Evolutionary conservation across 225 moss, liverwort and hornwort genomes (phyloP), one percentile per base, ranked within the genome.

Genomic region (Pleurozium schreberi): DNA sequence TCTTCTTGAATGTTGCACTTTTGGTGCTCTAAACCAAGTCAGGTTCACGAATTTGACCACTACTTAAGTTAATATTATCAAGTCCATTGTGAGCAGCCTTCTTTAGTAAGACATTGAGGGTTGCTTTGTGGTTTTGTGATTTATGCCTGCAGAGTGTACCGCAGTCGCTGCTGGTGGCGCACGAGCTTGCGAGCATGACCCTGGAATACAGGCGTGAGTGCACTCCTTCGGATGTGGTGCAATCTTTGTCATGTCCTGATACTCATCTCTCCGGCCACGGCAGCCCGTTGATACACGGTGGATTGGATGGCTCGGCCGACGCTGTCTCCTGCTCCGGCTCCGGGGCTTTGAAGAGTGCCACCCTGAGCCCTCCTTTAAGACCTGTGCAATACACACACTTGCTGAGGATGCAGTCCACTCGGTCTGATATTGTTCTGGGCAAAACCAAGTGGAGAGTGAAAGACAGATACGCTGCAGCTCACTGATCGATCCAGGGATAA

Each of bases 131-230:
- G 27, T 68, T 50, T 71, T 26, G 31, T 64, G 65, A 65, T 47
- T 34, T 38, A 27, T 59, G 22, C 49, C 16, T 61, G 89, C 96
- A 98, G 97, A 96, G 97, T 90, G 93, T 98, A 23, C 97, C 97
- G 0, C 95, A 96, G 84, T 94, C 94, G 25, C 93, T 98, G 26
- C 91, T 94, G 2, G 97, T 96, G 62, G 93, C 94, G 10, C 95
- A 94, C 50, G 97, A 98, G 90, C 92, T 98, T 83, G 95, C 91
- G 20, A 96, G 96, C 84, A 96, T 98, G 96, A 94, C 95, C 40
- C 81, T 98, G 90, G 97, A 98, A 75, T 98, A 96, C 77, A 89
- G 96, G 86, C 90, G 96, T 38, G 96, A 98, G 74, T 98, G 97
- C 82, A 93, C 94, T n/a, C 96, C 95, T 13, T 92, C 95, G 17